Base-by-base conservation (phyloP, 257 asterid species). In the Capsicum chinense region DNA sequence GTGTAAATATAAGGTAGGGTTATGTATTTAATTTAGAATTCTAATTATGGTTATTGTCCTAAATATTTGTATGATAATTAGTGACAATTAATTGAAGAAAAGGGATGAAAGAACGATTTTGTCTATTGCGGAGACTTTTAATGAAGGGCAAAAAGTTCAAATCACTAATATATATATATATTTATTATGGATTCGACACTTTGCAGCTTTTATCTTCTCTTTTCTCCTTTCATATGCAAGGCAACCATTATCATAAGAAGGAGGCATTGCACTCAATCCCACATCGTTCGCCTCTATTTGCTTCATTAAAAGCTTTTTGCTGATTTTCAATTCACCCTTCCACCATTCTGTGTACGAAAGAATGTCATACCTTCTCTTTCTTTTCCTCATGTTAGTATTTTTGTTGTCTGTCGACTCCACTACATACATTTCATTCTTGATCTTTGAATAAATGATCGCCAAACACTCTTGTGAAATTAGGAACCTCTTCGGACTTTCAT, bases 311-410 rank as follows among this genome's bases (percentile, higher is more conserved):
- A 95, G 98, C 90, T 92, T 92, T 79, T 90, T 93, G 91, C 97
- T 91, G 88, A 95, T 67, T n/a, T 92, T 95, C 2, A 98, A 94
- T 85, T 93, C 86, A 19, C 98, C 98, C 39, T 84, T 86, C 99
- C 99, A 95, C 99, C 99, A 95, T 11, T 94, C 97, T 26, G 86
- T 70, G 81, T 90, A 91, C 15, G 66, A 83, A 73, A 58, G 73
- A 10, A 90, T 79, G 85, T 86, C 93, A 33, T 82, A 71, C 3
- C 44, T 79, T 80, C 63, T 87, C 76, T 15, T 83, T 63, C 82
- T 79, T 85, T 58, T 88, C 86, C 86, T 83, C 48, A 48, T 87
- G 64, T 87, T 87, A 56, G 14, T 60, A 16, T 60, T 9, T 56
- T 82, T 88, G 35, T 42, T 79, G 84, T 84, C 88, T 50, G 73